A percentile compares a stretch with the other conserved stretches of the same genome.
Evolutionary conservation across 1,139 yeast species (phyloP).

Genomic region (Eremothecium gossypii): DNA sequence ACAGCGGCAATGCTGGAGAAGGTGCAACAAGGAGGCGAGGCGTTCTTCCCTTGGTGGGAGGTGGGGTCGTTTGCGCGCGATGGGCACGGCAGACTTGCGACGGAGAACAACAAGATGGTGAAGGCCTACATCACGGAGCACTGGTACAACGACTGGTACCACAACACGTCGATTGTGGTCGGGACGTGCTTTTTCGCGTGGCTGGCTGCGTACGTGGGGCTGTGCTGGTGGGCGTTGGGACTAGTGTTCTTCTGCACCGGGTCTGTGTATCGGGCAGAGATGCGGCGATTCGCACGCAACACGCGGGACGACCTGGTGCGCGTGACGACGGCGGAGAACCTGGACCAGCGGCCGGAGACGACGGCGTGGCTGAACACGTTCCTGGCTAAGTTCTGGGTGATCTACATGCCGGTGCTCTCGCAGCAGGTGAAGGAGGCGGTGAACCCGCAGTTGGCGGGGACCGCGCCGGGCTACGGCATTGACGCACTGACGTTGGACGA

Average conservation of each 20-base stretch:
- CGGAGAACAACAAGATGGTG: slow-evolving; percentile 30
- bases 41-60: slow-evolving; percentile 34
- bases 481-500: slow-evolving; percentile 63
- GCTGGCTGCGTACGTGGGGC: slow-evolving; percentile 48
- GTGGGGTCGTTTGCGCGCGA: slow-evolving; percentile 36
- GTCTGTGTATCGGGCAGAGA: slow-evolving; percentile 60
- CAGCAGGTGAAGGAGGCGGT: slow-evolving; percentile 63
- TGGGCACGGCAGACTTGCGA: slow-evolving; percentile 16
- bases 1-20: slow-evolving; percentile 12
- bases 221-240: slow-evolving; percentile 37
- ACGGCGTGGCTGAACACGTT: slow-evolving; percentile 76
- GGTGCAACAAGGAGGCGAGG: slow-evolving; percentile 11
- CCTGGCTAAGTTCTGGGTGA: slow-evolving; percentile 73
- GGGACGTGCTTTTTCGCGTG: slow-evolving; percentile 71
- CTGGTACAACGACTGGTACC: slow-evolving; percentile 63
- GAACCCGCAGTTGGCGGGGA: slow-evolving; percentile 55
- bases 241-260: slow-evolving; percentile 52
- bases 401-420: slow-evolving; percentile 78
- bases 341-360: slow-evolving; percentile 57
- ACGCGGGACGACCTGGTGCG: slow-evolving; percentile 67
- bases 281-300: slow-evolving; percentile 63
- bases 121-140: slow-evolving; percentile 59
- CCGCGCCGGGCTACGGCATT: slow-evolving; percentile 76
- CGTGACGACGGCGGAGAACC: slow-evolving; percentile 46
- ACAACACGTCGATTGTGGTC: slow-evolving; percentile 52